Evolutionary conservation across 768 basidiomycete species (phyloP), one percentile per base, ranked within the genome.

Genomic region (Glaciozyma antarctica): DNA sequence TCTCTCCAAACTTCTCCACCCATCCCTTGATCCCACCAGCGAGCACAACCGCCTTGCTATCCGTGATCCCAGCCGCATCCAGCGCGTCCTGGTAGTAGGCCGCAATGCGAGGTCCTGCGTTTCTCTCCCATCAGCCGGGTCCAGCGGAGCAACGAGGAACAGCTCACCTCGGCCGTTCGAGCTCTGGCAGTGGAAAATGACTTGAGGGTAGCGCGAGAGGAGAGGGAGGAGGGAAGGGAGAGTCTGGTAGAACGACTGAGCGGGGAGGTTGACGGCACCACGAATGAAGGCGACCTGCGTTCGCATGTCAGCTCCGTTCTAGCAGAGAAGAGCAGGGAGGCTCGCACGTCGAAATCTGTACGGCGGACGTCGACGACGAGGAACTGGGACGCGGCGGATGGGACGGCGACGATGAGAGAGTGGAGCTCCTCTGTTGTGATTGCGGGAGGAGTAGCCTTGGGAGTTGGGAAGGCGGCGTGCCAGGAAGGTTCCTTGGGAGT

Each of bases 231-330:
- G 63, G 12, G 68, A 69, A 0, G 77, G 75, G 0, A 79, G 73
- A 0, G 78, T 77, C 22, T 74, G 76, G 60, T 78, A 75, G 73
- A 81, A 79, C 1, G 79, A 77, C 52, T 81, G 79, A 0, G 79
- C 80, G 16, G 80, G 80, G 1, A 81, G 75, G 71, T 81, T 81
- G 65, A 81, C 75, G 1, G 79, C 78, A 24, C 75, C 75, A 2
- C 68, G 72, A 63, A 79, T 66, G 65, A 62, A 67, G 24, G 49
- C 65, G 26, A 30, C 34, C 69, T 64, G 54, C 17, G 3, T 2
- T 2, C 38, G 53, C 28, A 10, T 5, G 53, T 54, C 16, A 44
- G 44, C 15, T 7, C 5, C 10, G 54, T 8, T 12, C 5, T 12
- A 26, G 43, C 10, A 45, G 57, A n/a, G 43, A 41, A 5, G 41